Evolutionary conservation across 345 rosid genomes (phyloP).

Genomic region (Limnanthes douglasii): DNA sequence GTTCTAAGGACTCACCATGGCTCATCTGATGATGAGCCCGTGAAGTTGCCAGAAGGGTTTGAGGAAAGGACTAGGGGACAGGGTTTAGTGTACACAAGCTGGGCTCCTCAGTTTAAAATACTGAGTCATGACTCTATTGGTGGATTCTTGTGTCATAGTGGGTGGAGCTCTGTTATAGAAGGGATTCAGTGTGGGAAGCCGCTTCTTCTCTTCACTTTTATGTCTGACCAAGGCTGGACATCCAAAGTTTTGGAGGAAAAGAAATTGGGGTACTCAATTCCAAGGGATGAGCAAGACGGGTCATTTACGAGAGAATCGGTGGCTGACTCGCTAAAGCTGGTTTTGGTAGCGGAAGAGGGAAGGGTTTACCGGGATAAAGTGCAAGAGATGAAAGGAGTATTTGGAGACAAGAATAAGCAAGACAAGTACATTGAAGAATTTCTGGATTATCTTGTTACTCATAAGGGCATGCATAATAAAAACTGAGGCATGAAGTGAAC

Average conservation of each 20-base stretch:
- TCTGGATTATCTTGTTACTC: conserved; percentile 6
- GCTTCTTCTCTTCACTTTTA: conserved; percentile 10
- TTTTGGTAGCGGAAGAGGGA: conserved; percentile 10
- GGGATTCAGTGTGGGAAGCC: conserved; percentile 16
- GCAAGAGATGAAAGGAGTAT: conserved; percentile 6
- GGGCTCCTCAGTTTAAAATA: conserved; percentile 17
- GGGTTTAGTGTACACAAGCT: conserved; percentile 8
- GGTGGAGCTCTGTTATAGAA: conserved; percentile 24
- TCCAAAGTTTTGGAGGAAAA: conserved; percentile 10
- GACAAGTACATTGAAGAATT: conserved; percentile 9
- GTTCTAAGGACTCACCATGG: conserved; percentile 6
- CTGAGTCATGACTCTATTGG: conserved; percentile 19
- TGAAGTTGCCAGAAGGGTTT: conserved; percentile 13
- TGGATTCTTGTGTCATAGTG: conserved; percentile 21
- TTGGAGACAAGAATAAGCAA: conserved; percentile 9
- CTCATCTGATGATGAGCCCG: neutral
- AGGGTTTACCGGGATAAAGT: conserved; percentile 9
- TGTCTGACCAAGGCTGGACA: conserved; percentile 15
- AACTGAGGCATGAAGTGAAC: too few relatives aligned
- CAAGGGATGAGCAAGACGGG: conserved; percentile 13
- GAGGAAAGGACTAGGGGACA: conserved; percentile 14
- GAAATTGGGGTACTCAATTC: conserved; percentile 4
- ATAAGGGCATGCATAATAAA: neutral
- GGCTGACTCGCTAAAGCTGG: conserved; percentile 11
- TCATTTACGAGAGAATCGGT: conserved; percentile 6